These are phyloP conservation scores for Ceratobasidium sp. DNA, from an alignment of 1,284 basidiomycete species.

Conservation along the genomic window DNA sequence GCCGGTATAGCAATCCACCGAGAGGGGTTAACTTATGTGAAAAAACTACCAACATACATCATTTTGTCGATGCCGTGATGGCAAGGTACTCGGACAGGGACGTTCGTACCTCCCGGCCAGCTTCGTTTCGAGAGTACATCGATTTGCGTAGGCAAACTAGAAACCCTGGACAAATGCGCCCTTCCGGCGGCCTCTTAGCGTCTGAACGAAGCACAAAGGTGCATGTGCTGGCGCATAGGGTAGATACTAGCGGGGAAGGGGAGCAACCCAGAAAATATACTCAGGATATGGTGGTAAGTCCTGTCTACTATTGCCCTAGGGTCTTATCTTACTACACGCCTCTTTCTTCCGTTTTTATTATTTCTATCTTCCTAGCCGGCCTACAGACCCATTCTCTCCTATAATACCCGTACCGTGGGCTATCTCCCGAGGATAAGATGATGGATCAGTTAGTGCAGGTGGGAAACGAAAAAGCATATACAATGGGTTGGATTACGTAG, in stretches of 20 bases:
- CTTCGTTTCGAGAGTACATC: conserved; percentile 10
- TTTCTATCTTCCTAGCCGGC: no score
- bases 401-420: no score
- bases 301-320: no score
- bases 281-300: background rate
- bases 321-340: no score
- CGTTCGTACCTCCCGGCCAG: background rate
- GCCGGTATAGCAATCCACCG: background rate
- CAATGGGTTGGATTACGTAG: background rate
- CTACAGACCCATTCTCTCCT: no score
- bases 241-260: background rate
- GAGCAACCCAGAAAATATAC: background rate
- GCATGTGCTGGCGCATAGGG: background rate
- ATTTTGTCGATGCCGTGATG: background rate
- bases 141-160: background rate
- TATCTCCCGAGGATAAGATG: no score
- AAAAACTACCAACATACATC: background rate
- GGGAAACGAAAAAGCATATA: no score
- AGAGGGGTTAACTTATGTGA: background rate
- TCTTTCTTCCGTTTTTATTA: no score
- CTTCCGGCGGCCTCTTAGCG: background rate
- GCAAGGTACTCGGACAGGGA: background rate
- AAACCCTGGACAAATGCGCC: background rate
- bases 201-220: background rate
- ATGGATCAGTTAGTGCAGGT: no score